Percentiles rank a stretch among this genome's conserved stretches.
These are phyloP conservation scores for Hemileccinum impolitum DNA, from an alignment of 768 basidiomycete genomes.

Conservation along the genomic window DNA sequence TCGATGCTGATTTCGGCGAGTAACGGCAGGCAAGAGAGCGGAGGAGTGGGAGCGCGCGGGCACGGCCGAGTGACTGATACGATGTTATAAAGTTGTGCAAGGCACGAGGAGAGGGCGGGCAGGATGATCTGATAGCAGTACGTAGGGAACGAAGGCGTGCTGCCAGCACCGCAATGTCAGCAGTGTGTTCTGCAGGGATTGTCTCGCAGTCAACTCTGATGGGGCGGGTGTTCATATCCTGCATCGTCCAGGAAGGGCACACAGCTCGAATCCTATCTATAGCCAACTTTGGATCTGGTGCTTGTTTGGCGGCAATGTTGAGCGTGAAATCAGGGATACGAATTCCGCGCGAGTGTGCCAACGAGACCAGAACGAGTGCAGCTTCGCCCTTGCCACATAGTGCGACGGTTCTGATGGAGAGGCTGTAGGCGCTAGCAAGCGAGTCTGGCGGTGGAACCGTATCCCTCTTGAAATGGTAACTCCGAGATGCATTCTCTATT, in stretches of 20 bases:
- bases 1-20: slow-evolving; percentile 22
- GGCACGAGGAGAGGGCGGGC: slow-evolving; percentile 20
- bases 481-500: slow-evolving; percentile 18
- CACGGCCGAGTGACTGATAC: slow-evolving; percentile 22
- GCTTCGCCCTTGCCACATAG: slow-evolving; percentile 35
- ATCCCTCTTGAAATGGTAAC: slow-evolving; percentile 5
- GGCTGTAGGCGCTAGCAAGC: slow-evolving; percentile 28
- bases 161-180: slow-evolving; percentile 13
- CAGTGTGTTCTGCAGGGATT: background rate
- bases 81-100: slow-evolving; percentile 18
- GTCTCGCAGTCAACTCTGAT: background rate
- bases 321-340: slow-evolving; percentile 38
- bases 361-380: slow-evolving; percentile 47
- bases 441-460: slow-evolving; percentile 3
- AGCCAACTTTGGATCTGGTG: slow-evolving; percentile 7
- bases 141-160: slow-evolving; percentile 25
- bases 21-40: slow-evolving; percentile 21
- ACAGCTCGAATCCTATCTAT: slow-evolving; percentile 8
- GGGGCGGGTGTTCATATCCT: background rate
- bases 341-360: slow-evolving; percentile 27
- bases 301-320: slow-evolving; percentile 27
- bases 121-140: slow-evolving; percentile 18
- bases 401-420: slow-evolving; percentile 42
- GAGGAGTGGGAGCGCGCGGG: slow-evolving; percentile 15
- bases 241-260: slow-evolving; percentile 14